phyloP scores from a whole-genome alignment of 352 stramenopile genomes.

The Globisporangium viniferum region DNA sequence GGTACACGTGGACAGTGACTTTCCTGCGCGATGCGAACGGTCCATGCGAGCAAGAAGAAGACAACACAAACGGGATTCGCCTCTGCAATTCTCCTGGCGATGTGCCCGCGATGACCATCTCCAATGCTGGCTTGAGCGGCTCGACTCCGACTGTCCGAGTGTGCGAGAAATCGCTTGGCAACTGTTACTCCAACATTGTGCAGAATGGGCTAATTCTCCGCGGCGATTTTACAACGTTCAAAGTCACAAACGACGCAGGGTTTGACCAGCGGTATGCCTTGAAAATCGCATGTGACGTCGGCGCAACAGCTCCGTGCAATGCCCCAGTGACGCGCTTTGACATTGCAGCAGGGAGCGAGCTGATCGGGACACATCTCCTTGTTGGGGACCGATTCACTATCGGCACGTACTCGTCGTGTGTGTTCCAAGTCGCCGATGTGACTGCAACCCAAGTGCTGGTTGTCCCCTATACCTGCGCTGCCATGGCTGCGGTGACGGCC shows the following conservation, averaged over 20 bases:
- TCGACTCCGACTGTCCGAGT: conserved; percentile 28
- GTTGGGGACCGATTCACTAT: conserved; percentile 56
- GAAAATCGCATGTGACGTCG: conserved; percentile 28
- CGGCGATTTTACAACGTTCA: conserved; percentile 86
- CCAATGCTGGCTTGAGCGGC: conserved; percentile 26
- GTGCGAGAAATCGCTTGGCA: conserved; percentile 22
- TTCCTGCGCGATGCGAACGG: conserved; percentile 88
- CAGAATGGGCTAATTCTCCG: conserved; percentile 80
- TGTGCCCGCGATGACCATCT: conserved; percentile 78
- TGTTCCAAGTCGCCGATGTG: conserved; percentile 48
- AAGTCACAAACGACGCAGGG: conserved; percentile 74
- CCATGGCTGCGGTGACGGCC: conserved; percentile 21
- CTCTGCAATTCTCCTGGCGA: conserved; percentile 93
- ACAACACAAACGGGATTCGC: conserved; percentile 34
- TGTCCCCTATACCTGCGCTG: conserved; percentile 22
- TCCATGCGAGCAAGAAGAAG: conserved; percentile 63
- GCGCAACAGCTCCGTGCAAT: conserved; percentile 19
- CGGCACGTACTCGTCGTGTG: conserved; percentile 39
- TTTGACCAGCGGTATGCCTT: conserved; percentile 41
- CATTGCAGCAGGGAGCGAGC: conserved; percentile 26
- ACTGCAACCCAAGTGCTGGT: conserved; percentile 36
- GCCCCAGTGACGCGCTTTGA: conserved; percentile 27
- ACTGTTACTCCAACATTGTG: conserved; percentile 20
- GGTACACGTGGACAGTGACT: conserved; percentile 94
- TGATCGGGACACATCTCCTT: conserved; percentile 31